Evolutionary conservation across 1,284 basidiomycete species (phyloP).

Genomic region (Fomitopsis schrenkii): DNA sequence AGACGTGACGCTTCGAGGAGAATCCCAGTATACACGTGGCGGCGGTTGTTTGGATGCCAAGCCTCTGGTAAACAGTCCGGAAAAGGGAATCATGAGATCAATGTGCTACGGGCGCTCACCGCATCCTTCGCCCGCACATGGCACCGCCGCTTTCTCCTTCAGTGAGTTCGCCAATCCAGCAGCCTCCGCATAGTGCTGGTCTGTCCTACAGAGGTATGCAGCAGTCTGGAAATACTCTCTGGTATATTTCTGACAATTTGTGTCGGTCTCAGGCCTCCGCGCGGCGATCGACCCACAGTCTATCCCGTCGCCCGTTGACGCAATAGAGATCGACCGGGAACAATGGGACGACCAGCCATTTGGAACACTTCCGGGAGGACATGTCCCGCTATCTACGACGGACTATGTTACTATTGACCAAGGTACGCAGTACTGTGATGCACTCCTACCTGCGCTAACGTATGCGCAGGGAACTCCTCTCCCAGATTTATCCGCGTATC

Average conservation of each 20-base stretch:
- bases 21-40: neutral
- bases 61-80: neutral
- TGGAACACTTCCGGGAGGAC: conserved; percentile 71
- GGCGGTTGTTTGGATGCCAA: conserved; percentile 25
- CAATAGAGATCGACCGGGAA: conserved; percentile 80
- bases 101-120: neutral
- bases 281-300: conserved; percentile 88
- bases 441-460: neutral
- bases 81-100: neutral
- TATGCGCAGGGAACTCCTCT: conserved; percentile 57
- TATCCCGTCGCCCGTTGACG: conserved; percentile 88
- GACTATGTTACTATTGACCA: conserved; percentile 92
- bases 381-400: conserved; percentile 82
- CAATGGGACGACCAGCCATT: conserved; percentile 80
- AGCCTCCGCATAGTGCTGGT: conserved; percentile 81
- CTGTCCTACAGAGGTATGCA: conserved; percentile 54
- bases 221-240: neutral
- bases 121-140: neutral
- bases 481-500: conserved; percentile 66
- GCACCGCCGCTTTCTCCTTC: conserved; percentile 2
- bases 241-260: neutral
- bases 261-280: conserved; percentile 52
- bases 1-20: no score
- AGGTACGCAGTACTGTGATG: conserved; percentile 42
- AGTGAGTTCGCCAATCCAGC: conserved; percentile 53